These are phyloP conservation scores for Plasmodium yoelii DNA, from an alignment of 169 alveolate species.

Conservation along the genomic window DNA sequence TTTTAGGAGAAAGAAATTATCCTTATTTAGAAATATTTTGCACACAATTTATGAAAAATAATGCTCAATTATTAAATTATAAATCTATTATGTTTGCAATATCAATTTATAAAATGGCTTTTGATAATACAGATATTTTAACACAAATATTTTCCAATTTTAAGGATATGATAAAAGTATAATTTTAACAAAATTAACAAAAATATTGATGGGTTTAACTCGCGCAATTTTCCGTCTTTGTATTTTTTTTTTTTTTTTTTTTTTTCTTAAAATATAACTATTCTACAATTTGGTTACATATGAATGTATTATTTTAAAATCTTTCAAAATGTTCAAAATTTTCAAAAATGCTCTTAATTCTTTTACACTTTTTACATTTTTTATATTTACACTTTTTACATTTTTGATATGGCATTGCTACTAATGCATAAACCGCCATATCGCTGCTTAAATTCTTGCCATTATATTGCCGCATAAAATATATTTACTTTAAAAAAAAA, in stretches of 20 bases:
- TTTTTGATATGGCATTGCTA: too few relatives aligned
- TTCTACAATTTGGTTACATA: not conserved
- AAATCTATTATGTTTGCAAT: slow-evolving; percentile 70
- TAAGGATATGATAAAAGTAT: slow-evolving; percentile 21
- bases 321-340: too few relatives aligned
- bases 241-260: too few relatives aligned
- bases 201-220: not conserved
- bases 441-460: too few relatives aligned
- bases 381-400: too few relatives aligned
- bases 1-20: slow-evolving; percentile 72
- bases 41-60: slow-evolving; percentile 61
- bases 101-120: slow-evolving; percentile 61
- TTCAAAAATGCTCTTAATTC: not conserved
- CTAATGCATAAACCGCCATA: too few relatives aligned
- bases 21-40: slow-evolving; percentile 71
- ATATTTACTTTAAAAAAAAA: too few relatives aligned
- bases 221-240: not conserved
- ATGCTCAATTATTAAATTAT: slow-evolving; percentile 48
- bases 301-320: not conserved
- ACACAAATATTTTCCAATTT: slow-evolving; percentile 30
- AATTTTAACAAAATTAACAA: too few relatives aligned
- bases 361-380: too few relatives aligned
- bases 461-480: too few relatives aligned
- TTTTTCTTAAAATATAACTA: too few relatives aligned
- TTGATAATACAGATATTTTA: slow-evolving; percentile 42